Percentiles rank a stretch among this genome's conserved stretches.
phyloP scores from a whole-genome alignment of 805 yeast species.

The Saturnispora silvae region DNA sequence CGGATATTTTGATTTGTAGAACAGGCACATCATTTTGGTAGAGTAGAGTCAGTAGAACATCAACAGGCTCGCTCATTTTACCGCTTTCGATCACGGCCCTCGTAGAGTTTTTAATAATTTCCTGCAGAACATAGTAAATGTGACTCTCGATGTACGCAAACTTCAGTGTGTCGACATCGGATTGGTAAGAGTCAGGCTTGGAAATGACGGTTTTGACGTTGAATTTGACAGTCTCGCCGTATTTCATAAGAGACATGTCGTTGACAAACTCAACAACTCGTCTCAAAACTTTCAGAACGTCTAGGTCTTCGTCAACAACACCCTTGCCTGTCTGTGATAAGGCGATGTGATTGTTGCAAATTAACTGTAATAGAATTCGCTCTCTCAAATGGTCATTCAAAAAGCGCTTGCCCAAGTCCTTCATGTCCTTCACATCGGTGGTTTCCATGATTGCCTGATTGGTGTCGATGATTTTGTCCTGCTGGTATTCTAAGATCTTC shows the following conservation, averaged over 20 bases:
- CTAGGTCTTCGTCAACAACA: conserved; percentile 54
- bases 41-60: conserved; percentile 34
- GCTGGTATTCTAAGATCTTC: conserved; percentile 60
- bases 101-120: conserved; percentile 75
- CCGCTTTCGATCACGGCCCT: conserved; percentile 77
- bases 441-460: conserved; percentile 63
- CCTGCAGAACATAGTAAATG: conserved; percentile 79
- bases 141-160: conserved; percentile 85
- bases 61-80: conserved; percentile 32
- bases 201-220: conserved; percentile 34
- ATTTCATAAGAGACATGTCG: conserved; percentile 74
- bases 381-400: conserved; percentile 71
- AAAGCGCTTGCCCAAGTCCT: conserved; percentile 27
- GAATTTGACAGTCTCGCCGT: conserved; percentile 61
- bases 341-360: conserved; percentile 77
- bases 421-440: conserved; percentile 18
- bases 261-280: conserved; percentile 66
- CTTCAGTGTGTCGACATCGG: conserved; percentile 24
- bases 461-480: conserved; percentile 72
- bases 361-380: conserved; percentile 74
- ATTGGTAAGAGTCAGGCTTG: conserved; percentile 24
- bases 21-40: conserved; percentile 21
- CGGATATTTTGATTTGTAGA: conserved; percentile 68
- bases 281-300: conserved; percentile 51
- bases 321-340: conserved; percentile 43